Evolutionary conservation across 768 basidiomycete species (phyloP).

Genomic region (Gymnopilus junonius): DNA sequence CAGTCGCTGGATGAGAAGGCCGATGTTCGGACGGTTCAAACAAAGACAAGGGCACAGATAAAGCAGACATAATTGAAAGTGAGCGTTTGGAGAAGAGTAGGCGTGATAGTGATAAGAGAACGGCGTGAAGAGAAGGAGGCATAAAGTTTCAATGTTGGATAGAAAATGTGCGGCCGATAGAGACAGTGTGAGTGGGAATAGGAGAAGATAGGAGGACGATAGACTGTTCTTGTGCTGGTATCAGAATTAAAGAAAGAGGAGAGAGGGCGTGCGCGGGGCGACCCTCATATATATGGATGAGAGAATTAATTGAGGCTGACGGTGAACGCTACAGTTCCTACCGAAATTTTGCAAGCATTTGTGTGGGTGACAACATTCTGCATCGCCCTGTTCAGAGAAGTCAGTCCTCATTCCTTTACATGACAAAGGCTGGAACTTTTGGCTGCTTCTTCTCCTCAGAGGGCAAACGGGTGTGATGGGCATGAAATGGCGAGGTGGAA

Average conservation of each 20-base stretch:
- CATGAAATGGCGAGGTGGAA: not conserved
- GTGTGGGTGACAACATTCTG: not conserved
- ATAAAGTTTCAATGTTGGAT: slow-evolving; percentile 13
- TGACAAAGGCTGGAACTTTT: too few relatives aligned
- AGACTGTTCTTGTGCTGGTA: slow-evolving; percentile 5
- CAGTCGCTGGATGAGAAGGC: not conserved
- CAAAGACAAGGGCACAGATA: not conserved
- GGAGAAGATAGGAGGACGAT: not conserved
- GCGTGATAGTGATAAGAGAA: slow-evolving; percentile 20
- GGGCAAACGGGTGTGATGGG: not conserved
- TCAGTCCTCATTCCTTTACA: not conserved
- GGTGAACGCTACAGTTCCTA: not conserved
- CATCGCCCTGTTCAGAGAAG: not conserved
- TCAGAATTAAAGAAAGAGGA: not conserved
- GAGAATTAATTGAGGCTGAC: not conserved
- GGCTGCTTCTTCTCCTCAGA: too few relatives aligned
- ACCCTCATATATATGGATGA: not conserved
- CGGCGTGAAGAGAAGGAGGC: slow-evolving; percentile 13
- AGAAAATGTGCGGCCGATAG: slow-evolving; percentile 4
- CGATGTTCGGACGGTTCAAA: not conserved
- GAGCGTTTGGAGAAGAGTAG: slow-evolving; percentile 19
- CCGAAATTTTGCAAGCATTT: not conserved
- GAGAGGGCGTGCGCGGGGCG: not conserved
- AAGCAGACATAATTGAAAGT: slow-evolving; percentile 17
- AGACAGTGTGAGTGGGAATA: slow-evolving; percentile 10